Evolutionary conservation across 2,329 filamentous ascomycete genomes (phyloP).

Genomic region (Aspergillus sp.): DNA sequence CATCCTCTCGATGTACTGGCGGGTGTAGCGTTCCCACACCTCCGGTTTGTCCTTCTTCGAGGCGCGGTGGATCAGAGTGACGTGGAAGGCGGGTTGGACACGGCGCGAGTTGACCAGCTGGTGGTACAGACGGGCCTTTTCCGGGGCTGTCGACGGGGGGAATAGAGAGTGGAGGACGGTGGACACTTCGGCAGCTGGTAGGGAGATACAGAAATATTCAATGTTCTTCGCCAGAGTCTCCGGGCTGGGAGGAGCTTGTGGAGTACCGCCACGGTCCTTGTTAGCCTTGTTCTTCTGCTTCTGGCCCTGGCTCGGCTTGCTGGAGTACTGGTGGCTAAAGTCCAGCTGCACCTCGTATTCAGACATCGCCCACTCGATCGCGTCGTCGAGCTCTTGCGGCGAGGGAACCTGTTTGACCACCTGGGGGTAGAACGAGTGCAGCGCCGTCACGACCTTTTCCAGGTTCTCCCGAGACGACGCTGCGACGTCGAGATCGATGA

Average conservation of each 20-base stretch:
- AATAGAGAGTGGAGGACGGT: conserved; percentile 71
- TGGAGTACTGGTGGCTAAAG: conserved; percentile 57
- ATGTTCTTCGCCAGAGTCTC: conserved; percentile 52
- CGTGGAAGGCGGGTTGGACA: conserved; percentile 83
- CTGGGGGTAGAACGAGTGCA: conserved; percentile 76
- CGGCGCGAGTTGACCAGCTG: conserved; percentile 71
- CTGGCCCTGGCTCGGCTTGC: no score
- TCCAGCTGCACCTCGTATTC: conserved; percentile 77
- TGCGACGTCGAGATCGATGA: conserved; percentile 81
- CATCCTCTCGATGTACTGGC: conserved; percentile 52
- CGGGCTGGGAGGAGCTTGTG: conserved; percentile 25
- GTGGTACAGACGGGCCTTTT: conserved; percentile 67
- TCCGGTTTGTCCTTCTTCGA: conserved; percentile 59
- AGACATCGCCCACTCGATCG: conserved; percentile 71
- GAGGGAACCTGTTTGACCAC: conserved; percentile 67
- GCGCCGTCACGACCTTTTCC: conserved; percentile 69
- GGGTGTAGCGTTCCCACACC: conserved; percentile 72
- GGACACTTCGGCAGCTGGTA: conserved; percentile 53
- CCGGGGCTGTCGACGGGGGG: conserved; percentile 48
- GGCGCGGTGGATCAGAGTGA: conserved; percentile 86
- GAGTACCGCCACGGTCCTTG: conserved; percentile 5
- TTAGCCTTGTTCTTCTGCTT: conserved; percentile 34
- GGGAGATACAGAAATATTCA: conserved; percentile 64
- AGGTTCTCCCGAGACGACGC: conserved; percentile 80
- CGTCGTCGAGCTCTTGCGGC: conserved; percentile 71